Conservation (phyloP, 331 rosid species). For the Cucumis variabilis region DNA sequence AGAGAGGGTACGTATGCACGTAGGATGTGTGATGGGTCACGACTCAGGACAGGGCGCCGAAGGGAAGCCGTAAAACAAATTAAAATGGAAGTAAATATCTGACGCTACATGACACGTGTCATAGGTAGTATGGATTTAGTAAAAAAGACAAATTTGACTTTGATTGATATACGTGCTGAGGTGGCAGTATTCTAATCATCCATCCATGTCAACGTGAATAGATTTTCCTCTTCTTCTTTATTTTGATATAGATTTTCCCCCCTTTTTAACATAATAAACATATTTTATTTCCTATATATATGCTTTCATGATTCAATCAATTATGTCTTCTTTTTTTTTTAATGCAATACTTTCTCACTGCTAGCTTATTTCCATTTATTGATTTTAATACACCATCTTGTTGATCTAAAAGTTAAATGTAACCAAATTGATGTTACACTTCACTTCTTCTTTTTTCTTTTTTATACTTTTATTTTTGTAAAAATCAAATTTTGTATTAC, state of each 20-base stretch:
- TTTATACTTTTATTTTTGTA: no score
- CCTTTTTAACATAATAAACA: not conserved
- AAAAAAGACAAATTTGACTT: not conserved
- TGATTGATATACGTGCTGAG: not conserved
- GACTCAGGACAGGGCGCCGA: not conserved
- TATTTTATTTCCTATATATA: not conserved
- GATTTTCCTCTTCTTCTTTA: not conserved
- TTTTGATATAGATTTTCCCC: not conserved
- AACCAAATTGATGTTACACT: not conserved
- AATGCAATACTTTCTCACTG: not conserved
- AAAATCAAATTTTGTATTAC: no score
- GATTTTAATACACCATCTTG: not conserved
- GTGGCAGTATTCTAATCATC: not conserved
- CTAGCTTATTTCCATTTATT: not conserved
- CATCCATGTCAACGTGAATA: not conserved
- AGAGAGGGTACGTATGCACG: not conserved
- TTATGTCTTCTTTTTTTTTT: not conserved
- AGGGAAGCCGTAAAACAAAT: not conserved
- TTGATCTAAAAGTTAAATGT: not conserved
- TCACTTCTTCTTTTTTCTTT: no score
- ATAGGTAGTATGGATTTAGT: not conserved
- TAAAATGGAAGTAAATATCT: constrained; percentile 9
- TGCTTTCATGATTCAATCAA: not conserved
- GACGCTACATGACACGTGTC: not conserved
- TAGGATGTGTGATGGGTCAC: not conserved